A percentile compares a stretch with the other conserved stretches of the same genome.
Evolutionary conservation across 495 filamentous ascomycete species (phyloP).

Genomic region (Neurospora sp.): DNA sequence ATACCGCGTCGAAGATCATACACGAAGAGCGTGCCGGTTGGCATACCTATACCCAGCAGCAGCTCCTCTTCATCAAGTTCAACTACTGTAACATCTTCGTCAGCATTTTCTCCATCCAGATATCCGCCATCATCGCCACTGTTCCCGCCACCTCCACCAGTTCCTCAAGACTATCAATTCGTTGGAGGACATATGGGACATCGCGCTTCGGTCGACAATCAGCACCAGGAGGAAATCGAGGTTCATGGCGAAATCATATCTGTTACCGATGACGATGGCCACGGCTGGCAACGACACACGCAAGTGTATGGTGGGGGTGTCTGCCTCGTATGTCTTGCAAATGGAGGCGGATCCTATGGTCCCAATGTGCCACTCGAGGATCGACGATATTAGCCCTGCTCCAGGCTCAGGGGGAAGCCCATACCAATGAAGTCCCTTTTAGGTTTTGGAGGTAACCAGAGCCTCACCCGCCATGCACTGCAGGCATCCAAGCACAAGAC

Average conservation of each 20-base stretch:
- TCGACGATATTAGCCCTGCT: slow-evolving; percentile 21
- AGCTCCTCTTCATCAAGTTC: slow-evolving; percentile 7
- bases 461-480: neutral
- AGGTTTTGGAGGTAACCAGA: neutral
- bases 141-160: slow-evolving; percentile 28
- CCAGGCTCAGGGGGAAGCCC: neutral
- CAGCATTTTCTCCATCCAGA: slow-evolving; percentile 30
- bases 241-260: slow-evolving; percentile 35
- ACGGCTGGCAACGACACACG: slow-evolving; percentile 40
- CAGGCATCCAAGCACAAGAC: neutral
- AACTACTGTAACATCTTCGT: slow-evolving; percentile 12
- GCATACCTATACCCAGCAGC: slow-evolving; percentile 15
- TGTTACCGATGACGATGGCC: slow-evolving; percentile 33
- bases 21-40: slow-evolving; percentile 29
- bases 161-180: slow-evolving; percentile 18
- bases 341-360: slow-evolving; percentile 38
- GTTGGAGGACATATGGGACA: slow-evolving; percentile 20
- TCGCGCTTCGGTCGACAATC: slow-evolving; percentile 4
- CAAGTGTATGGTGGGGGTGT: slow-evolving; percentile 40
- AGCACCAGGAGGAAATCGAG: slow-evolving; percentile 21
- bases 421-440: neutral
- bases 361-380: slow-evolving; percentile 38
- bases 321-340: slow-evolving; percentile 35
- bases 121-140: slow-evolving; percentile 34
- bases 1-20: slow-evolving; percentile 33